Conservation (phyloP, 208 protist genomes). For the Trypanosoma mega region DNA sequence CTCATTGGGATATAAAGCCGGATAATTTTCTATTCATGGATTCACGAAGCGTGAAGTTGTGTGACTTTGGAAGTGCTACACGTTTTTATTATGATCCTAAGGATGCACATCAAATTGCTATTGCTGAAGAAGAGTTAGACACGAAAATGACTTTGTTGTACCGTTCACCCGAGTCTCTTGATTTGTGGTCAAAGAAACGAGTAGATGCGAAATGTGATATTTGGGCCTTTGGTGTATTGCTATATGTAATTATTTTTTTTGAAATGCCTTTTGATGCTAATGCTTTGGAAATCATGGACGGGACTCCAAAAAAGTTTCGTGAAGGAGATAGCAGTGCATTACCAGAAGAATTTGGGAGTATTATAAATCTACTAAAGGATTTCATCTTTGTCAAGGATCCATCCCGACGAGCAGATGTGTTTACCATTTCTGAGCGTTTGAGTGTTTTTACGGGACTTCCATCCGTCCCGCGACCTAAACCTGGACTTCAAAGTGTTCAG, state of each 20-base stretch:
- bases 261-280: slow-evolving; percentile 91
- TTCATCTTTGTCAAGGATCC: slow-evolving; percentile 69
- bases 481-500: slow-evolving; percentile 49
- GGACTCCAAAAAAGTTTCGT: slow-evolving; percentile 46
- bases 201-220: slow-evolving; percentile 92
- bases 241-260: slow-evolving; percentile 92
- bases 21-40: slow-evolving; percentile 89
- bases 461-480: slow-evolving; percentile 26
- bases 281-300: slow-evolving; percentile 61
- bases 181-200: slow-evolving; percentile 84
- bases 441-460: slow-evolving; percentile 35
- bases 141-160: slow-evolving; percentile 90
- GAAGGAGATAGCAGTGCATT: slow-evolving; percentile 16
- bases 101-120: slow-evolving; percentile 55
- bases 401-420: slow-evolving; percentile 54
- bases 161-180: slow-evolving; percentile 93
- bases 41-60: slow-evolving; percentile 86
- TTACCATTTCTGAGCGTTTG: slow-evolving; percentile 46
- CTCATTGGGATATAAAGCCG: slow-evolving; percentile 93
- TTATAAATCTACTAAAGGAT: slow-evolving; percentile 51
- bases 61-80: slow-evolving; percentile 93
- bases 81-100: slow-evolving; percentile 56
- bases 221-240: slow-evolving; percentile 94
- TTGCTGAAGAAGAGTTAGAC: slow-evolving; percentile 77
- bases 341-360: slow-evolving; percentile 36